Conservation (phyloP, 306 rosid genomes). For the Medicago truncatula region MtrunA17r5.0-ANR NC_053044.1:50683001-50683500, state of each 20-base stretch:
- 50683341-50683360: conserved; percentile 9
- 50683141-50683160: neutral
- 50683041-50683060: too few species aligned
- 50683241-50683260: too few species aligned
- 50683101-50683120: neutral
- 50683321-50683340: neutral
- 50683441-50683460: too few species aligned
- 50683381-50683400: neutral
- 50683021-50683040: too few species aligned
- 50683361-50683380: conserved; percentile 29
- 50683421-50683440: neutral
- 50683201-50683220: neutral
- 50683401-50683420: neutral
- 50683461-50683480: too few species aligned
- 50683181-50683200: conserved; percentile 37
- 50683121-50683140: too few species aligned
- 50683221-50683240: too few species aligned
- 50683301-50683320: neutral
- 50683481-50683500: too few species aligned
- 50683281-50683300: conserved; percentile 49
- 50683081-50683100: too few species aligned
- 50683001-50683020: too few species aligned
- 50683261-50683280: conserved; percentile 8
- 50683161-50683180: conserved; percentile 9
- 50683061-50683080: too few species aligned